phyloP scores from a whole-genome alignment of 2,329 filamentous ascomycete species.

The Arthrobotrys iridis region DNA sequence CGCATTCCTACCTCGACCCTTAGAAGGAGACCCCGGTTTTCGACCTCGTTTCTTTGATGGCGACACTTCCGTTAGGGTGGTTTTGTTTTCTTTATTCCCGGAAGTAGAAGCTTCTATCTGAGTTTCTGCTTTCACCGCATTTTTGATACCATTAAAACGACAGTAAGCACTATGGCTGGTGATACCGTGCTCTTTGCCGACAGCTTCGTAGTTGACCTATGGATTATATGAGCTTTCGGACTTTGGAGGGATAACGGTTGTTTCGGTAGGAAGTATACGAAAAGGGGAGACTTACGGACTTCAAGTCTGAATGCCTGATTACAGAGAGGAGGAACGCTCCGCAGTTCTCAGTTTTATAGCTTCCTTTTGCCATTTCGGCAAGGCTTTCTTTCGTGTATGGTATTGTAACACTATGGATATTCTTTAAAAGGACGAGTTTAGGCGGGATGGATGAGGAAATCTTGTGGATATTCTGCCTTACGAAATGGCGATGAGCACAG shows the following conservation, averaged over 20 bases:
- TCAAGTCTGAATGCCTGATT: conserved; percentile 47
- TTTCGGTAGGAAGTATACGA: not conserved
- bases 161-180: conserved; percentile 45
- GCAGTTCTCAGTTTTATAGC: conserved; percentile 8
- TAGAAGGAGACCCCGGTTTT: conserved; percentile 4
- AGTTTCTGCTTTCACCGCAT: conserved; percentile 28
- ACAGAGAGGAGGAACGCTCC: conserved; percentile 32
- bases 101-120: not conserved
- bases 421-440: not conserved
- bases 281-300: conserved; percentile 14
- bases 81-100: not conserved
- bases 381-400: not conserved
- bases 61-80: not conserved
- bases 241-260: not conserved
- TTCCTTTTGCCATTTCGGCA: conserved; percentile 11
- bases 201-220: conserved; percentile 37
- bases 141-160: conserved; percentile 43
- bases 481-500: not conserved
- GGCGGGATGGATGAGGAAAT: not conserved
- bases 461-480: not conserved
- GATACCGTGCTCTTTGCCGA: conserved; percentile 45
- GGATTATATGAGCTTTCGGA: not conserved
- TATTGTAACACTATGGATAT: not conserved
- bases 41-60: conserved; percentile 21
- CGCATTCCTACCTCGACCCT: not conserved